A percentile compares a stretch with the other conserved stretches of the same genome.
These are phyloP conservation scores for Breviolum minutum DNA, from an alignment of 73 alveolate species.

Conservation along the genomic window DNA sequence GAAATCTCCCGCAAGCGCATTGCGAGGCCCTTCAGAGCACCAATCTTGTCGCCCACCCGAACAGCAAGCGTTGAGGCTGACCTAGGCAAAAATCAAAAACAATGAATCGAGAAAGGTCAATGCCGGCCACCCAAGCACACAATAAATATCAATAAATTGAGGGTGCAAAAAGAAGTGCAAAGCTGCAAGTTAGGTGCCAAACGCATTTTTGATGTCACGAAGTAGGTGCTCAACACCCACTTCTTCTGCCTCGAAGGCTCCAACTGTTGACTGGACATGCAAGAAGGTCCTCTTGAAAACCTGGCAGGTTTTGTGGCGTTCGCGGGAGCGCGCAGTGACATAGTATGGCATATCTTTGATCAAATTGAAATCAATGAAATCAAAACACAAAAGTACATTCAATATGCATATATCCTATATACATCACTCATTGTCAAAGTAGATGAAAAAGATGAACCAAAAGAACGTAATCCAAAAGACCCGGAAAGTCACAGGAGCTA, in stretches of 20 bases:
- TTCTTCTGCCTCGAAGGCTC: constrained; percentile 98
- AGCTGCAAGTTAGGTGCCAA: background rate
- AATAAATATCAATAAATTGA: background rate
- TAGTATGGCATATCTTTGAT: too few relatives aligned
- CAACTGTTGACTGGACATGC: constrained; percentile 89
- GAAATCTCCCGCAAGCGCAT: constrained; percentile 92
- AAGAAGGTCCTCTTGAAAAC: constrained; percentile 88
- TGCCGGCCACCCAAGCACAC: background rate
- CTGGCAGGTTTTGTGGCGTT: background rate
- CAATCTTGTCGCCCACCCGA: constrained; percentile 94
- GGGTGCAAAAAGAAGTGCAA: background rate
- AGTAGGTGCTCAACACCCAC: constrained; percentile 99
- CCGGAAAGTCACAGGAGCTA: background rate
- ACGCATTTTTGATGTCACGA: constrained; percentile 98
- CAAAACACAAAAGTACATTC: background rate
- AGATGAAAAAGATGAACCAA: too few relatives aligned
- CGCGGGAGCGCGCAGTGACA: too few relatives aligned
- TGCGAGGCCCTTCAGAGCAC: constrained; percentile 92
- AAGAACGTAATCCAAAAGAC: background rate
- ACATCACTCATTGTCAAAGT: too few relatives aligned
- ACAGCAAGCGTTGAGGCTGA: constrained; percentile 95
- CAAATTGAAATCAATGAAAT: too few relatives aligned
- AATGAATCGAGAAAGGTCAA: background rate
- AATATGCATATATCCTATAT: too few relatives aligned
- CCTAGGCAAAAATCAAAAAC: background rate